A percentile compares a stretch with the other conserved stretches of the same genome.
Evolutionary conservation across 2,329 filamentous ascomycete species (phyloP).

Genomic region (Trichoderma koningii): DNA sequence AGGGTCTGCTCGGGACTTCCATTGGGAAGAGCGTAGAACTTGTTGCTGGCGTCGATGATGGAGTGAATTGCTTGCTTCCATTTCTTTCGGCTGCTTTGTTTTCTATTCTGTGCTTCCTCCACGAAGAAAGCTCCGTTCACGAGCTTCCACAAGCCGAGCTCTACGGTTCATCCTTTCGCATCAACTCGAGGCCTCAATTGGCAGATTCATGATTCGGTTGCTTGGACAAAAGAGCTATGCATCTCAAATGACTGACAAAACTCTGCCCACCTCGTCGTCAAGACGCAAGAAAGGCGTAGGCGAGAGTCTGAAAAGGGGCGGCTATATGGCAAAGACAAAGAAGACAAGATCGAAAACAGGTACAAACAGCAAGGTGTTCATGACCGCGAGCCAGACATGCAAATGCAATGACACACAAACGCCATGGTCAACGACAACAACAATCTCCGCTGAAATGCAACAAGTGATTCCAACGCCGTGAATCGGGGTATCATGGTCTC

Average conservation of each 20-base stretch:
- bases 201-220: background rate
- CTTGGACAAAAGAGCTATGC: slow-evolving; percentile 23
- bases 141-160: too few species aligned
- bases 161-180: too few species aligned
- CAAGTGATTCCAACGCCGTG: slow-evolving; percentile 30
- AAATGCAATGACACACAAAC: slow-evolving; percentile 24
- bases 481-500: slow-evolving; percentile 33
- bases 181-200: background rate
- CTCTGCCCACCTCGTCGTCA: slow-evolving; percentile 1
- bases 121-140: too few species aligned
- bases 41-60: too few species aligned
- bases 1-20: too few species aligned
- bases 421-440: slow-evolving; percentile 26
- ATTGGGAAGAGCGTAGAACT: too few species aligned
- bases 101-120: too few species aligned
- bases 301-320: background rate
- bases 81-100: too few species aligned
- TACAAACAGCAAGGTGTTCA: slow-evolving; percentile 17
- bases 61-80: too few species aligned
- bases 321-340: slow-evolving; percentile 17
- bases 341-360: background rate
- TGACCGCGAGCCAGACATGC: slow-evolving; percentile 11
- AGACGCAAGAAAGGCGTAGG: background rate
- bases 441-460: slow-evolving; percentile 28
- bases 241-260: slow-evolving; percentile 19